These are phyloP conservation scores for Sequoiadendron giganteum DNA, from an alignment of 75 land plant species.

Conservation along the genomic window DNA sequence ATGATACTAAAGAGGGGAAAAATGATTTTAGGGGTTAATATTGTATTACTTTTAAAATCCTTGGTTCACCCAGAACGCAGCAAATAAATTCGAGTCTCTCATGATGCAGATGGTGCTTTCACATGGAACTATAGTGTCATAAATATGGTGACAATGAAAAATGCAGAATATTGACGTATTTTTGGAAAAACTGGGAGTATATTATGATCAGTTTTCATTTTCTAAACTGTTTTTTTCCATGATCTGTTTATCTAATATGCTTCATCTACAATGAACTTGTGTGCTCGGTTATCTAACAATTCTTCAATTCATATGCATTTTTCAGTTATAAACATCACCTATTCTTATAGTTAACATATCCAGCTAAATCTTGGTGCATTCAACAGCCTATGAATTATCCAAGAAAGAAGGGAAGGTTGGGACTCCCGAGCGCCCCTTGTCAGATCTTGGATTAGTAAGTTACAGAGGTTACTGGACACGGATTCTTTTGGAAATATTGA, in stretches of 20 bases:
- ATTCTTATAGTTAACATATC: not conserved
- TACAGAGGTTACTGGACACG: slow-evolving; percentile 98
- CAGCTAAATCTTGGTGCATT: not conserved
- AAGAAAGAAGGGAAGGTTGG: slow-evolving; percentile 98
- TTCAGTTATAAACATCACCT: not conserved
- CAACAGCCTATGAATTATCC: slow-evolving; percentile 90
- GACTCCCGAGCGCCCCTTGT: slow-evolving; percentile 95
- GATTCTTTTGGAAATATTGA: slow-evolving; percentile 86
- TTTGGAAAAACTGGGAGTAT: no score
- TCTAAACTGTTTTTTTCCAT: no score
- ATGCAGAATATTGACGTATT: not conserved
- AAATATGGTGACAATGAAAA: not conserved
- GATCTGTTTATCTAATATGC: no score
- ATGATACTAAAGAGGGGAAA: not conserved
- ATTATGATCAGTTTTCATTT: no score
- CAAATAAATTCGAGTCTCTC: not conserved
- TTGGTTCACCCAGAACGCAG: not conserved
- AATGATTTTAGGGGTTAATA: not conserved
- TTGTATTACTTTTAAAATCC: not conserved
- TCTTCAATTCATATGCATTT: not conserved
- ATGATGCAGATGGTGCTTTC: not conserved
- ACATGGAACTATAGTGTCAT: not conserved
- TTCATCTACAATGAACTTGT: not conserved
- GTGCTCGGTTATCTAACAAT: not conserved
- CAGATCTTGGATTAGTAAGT: slow-evolving; percentile 89